A percentile compares a stretch with the other conserved stretches of the same genome.
Conservation (phyloP, 495 filamentous ascomycete genomes). For the Bacidia rubella region DNA sequence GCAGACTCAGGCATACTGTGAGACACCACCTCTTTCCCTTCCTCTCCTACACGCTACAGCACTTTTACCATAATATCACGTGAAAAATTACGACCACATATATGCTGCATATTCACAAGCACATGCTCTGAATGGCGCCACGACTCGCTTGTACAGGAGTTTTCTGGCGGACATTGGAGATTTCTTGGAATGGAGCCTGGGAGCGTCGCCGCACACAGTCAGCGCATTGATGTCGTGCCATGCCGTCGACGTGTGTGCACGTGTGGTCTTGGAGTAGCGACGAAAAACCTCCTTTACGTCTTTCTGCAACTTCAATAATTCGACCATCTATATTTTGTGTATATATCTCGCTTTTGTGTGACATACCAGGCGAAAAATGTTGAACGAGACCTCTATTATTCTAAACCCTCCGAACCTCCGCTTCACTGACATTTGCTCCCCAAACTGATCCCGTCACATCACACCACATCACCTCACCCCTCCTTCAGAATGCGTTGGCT, state of each 20-base stretch:
- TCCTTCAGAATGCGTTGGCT: not conserved
- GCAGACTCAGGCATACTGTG: conserved; percentile 96
- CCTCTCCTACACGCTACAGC: not conserved
- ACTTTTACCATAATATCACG: not conserved
- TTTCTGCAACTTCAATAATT: not conserved
- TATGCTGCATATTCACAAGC: not conserved
- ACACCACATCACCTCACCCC: too few species aligned
- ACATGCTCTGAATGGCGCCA: not conserved
- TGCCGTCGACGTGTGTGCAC: not conserved
- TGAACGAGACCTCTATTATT: not conserved
- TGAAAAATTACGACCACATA: not conserved
- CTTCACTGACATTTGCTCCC: too few species aligned
- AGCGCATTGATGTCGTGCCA: not conserved
- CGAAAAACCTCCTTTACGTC: not conserved
- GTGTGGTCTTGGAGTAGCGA: not conserved
- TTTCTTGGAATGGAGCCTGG: not conserved
- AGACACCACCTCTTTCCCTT: conserved; percentile 19
- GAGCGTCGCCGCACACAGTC: not conserved
- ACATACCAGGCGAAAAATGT: not conserved
- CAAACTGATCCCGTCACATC: too few species aligned
- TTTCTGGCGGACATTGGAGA: not conserved
- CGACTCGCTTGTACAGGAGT: conserved; percentile 2
- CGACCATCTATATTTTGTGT: not conserved
- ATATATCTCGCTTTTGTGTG: not conserved
- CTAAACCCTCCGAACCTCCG: too few species aligned